Evolutionary conservation across 2,329 filamentous ascomycete genomes (phyloP), one percentile per base, ranked within the genome.

Genomic region (Pyrenochaeta sp.): DNA sequence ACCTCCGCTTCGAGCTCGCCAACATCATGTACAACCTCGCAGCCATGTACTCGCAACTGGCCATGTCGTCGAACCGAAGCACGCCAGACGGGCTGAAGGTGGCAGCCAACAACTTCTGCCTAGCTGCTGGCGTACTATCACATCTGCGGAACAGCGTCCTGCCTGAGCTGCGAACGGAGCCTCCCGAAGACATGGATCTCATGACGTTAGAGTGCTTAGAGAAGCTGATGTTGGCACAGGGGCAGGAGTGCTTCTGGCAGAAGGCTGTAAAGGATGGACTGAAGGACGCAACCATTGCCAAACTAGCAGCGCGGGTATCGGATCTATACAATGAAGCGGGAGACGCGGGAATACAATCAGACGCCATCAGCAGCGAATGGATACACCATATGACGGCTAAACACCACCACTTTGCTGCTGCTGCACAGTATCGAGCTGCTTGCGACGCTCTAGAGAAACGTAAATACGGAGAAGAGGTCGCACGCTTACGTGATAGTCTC

Each of bases 361-460:
- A 97, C 70, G 89, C 91, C 15, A 89, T 98, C 66, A 95, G 91
- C 74, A 93, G 91, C 54, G 91, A 95, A 62, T 98, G 94, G 95
- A 97, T 99, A 67, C 94, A 98, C 77, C 94, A 98, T 75, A 93
- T 96, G 86, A 93, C 91, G 27, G 95, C 94, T 5, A 99, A 98
- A 76, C 93, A 98, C 72, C 91, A 97, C 73, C 95, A 98, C 77
- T 98, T 99, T 79, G 93, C 94, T 1, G 94, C 92, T 0, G 95
- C 95, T 0, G 95, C 95, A 0, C 95, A 99, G 74, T 98, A 94
- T 69, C 85, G 95, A 13, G 92, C 94, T 27, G 92, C 95, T 0
- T 90, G 92, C 62, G 93, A 97, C 72, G 95, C 92, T 67, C 77
- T 99, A 13, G 95, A 98, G 79, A 98, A 96, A 84, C 85, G 90